phyloP scores from a whole-genome alignment of 1,139 yeast species.

The Arxiozyma bovina region DNA sequence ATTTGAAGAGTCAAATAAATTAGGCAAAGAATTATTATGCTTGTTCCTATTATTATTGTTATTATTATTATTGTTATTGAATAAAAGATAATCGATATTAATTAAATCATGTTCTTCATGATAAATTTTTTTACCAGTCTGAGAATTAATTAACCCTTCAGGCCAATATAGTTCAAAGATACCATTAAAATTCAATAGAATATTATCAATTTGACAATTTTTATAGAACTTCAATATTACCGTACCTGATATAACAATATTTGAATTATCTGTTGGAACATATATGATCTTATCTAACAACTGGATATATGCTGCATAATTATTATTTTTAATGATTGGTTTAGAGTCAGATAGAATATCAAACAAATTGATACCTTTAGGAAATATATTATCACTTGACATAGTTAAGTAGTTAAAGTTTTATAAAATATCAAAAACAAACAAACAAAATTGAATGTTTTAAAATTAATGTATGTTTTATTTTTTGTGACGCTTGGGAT shows the following conservation, averaged over 20 bases:
- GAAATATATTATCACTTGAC: not conserved
- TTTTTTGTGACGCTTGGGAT: too few species aligned
- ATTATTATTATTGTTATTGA: not conserved
- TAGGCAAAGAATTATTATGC: not conserved
- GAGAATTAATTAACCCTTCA: not conserved
- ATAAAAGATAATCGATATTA: not conserved
- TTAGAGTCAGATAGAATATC: not conserved
- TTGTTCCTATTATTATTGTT: conserved; percentile 4
- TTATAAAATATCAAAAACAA: not conserved
- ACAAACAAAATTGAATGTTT: too few species aligned
- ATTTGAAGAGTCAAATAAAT: not conserved
- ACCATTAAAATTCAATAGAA: conserved; percentile 1
- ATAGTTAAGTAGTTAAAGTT: not conserved
- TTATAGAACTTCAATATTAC: not conserved
- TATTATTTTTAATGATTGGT: not conserved
- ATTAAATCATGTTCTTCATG: not conserved
- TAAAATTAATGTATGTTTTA: too few species aligned
- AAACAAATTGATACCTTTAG: not conserved
- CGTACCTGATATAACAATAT: not conserved
- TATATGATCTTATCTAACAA: not conserved
- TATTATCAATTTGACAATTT: not conserved
- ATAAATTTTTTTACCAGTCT: not conserved
- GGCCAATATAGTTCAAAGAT: not conserved
- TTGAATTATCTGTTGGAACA: not conserved
- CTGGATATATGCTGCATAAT: not conserved